Evolutionary conservation across 1,139 yeast genomes (phyloP).

Genomic region (Arxiozyma bovina): DNA sequence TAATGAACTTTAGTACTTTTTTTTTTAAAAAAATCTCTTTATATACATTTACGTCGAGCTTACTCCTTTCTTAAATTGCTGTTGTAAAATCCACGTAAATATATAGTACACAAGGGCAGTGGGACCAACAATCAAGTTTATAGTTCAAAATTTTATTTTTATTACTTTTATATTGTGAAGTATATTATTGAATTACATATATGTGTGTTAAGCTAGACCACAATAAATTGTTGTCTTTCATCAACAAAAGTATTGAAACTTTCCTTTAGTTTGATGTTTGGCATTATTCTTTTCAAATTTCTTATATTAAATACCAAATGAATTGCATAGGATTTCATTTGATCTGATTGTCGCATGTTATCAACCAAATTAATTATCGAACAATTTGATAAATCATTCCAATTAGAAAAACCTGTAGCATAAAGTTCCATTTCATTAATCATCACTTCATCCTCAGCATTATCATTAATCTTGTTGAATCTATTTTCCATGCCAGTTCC

Average conservation of each 20-base stretch:
- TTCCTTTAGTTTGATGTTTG: conserved; percentile 12
- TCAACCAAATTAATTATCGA: conserved; percentile 7
- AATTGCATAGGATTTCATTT: conserved; percentile 3
- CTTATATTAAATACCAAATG: conserved; percentile 15
- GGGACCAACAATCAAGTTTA: too few species aligned
- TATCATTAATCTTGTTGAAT: background rate
- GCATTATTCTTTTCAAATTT: conserved; percentile 13
- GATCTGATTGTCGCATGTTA: background rate
- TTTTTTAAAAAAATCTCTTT: too few species aligned
- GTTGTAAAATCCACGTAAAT: too few species aligned
- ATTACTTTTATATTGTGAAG: background rate
- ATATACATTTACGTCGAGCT: too few species aligned
- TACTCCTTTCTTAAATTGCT: too few species aligned
- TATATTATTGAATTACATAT: too few species aligned
- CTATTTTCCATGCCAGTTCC: too few species aligned
- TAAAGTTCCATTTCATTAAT: conserved; percentile 10
- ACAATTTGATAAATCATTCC: conserved; percentile 20
- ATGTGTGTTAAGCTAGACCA: conserved; percentile 6
- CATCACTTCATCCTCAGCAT: conserved; percentile 3
- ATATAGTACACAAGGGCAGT: too few species aligned
- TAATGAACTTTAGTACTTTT: too few species aligned
- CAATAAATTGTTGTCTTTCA: conserved; percentile 20
- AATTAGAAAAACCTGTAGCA: conserved; percentile 20
- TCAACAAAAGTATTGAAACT: conserved; percentile 20
- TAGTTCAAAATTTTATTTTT: too few species aligned